Evolutionary conservation across 805 yeast genomes (phyloP).

Genomic region (Kuraishia piskuri): DNA sequence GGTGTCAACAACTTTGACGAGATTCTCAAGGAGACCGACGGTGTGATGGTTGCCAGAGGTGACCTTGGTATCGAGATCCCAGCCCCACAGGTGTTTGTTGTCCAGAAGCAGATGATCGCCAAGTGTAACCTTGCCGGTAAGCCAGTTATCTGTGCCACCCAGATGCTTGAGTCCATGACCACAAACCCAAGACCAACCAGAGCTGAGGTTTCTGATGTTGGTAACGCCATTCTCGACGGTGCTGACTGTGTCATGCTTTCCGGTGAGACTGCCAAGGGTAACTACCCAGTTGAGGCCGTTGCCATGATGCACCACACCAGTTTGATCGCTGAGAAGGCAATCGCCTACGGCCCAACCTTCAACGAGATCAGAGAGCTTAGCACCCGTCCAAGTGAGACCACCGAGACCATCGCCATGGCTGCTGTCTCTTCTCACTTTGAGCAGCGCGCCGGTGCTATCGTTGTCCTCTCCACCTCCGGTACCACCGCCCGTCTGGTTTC

Average conservation of each 20-base stretch:
- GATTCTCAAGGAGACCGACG: conserved; percentile 89
- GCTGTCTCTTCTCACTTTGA: conserved; percentile 96
- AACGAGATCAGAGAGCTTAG: conserved; percentile 85
- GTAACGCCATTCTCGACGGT: conserved; percentile 98
- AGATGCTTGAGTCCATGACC: conserved; percentile 99
- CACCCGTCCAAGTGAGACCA: conserved; percentile 81
- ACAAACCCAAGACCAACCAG: conserved; percentile 99
- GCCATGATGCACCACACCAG: conserved; percentile 98
- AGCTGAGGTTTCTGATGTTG: conserved; percentile 99
- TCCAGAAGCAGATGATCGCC: conserved; percentile 97
- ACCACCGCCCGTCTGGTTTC: conserved; percentile 92
- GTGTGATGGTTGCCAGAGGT: conserved; percentile 99
- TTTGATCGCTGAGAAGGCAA: conserved; percentile 92
- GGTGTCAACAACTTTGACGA: conserved; percentile 99
- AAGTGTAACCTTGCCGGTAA: conserved; percentile 99
- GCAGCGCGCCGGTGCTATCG: conserved; percentile 93
- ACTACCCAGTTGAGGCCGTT: conserved; percentile 96
- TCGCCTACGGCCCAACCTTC: conserved; percentile 75
- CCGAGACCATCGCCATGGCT: conserved; percentile 95
- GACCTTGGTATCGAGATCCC: conserved; percentile 99
- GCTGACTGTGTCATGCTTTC: conserved; percentile 99
- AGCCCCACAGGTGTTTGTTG: conserved; percentile 97
- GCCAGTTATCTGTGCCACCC: conserved; percentile 99
- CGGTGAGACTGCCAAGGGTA: conserved; percentile 99
- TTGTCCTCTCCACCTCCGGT: conserved; percentile 93